Conservation (phyloP, 2,329 filamentous ascomycete species). For the Clonostachys rosea region DNA sequence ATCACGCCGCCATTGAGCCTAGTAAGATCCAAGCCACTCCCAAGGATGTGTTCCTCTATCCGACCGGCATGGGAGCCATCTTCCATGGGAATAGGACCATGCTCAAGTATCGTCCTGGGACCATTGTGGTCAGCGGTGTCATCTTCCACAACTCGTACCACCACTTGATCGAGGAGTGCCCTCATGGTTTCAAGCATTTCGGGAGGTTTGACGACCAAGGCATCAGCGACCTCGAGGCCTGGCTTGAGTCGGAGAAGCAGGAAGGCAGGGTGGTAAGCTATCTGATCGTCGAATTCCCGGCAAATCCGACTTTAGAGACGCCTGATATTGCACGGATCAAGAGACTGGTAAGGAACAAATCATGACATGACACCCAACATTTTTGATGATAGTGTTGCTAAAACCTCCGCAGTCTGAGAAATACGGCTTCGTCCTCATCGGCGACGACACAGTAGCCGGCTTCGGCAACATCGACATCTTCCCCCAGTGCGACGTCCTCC, state of each 20-base stretch:
- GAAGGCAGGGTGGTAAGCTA: conserved; percentile 34
- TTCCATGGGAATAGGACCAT: conserved; percentile 34
- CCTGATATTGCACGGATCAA: conserved; percentile 25
- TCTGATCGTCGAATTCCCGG: conserved; percentile 39
- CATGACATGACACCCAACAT: neutral
- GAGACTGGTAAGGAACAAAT: conserved; percentile 24
- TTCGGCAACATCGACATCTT: conserved; percentile 47
- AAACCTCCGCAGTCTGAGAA: conserved; percentile 24
- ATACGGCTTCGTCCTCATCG: conserved; percentile 35
- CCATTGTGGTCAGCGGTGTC: conserved; percentile 40
- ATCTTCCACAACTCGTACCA: conserved; percentile 45
- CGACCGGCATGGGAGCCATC: conserved; percentile 50
- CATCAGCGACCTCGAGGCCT: conserved; percentile 37
- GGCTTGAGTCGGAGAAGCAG: conserved; percentile 32
- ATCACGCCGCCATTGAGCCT: conserved; percentile 23
- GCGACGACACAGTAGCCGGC: conserved; percentile 43
- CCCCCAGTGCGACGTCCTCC: conserved; percentile 38
- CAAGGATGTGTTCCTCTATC: conserved; percentile 47
- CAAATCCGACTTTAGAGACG: conserved; percentile 26
- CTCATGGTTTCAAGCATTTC: conserved; percentile 40
- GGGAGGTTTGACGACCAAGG: conserved; percentile 33
- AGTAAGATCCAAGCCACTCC: conserved; percentile 16
- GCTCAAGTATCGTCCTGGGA: conserved; percentile 20
- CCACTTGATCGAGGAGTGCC: conserved; percentile 36
- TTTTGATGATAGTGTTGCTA: neutral